Conservation (phyloP, 2,329 filamentous ascomycete species). For the Endocalyx cinctus region DNA sequence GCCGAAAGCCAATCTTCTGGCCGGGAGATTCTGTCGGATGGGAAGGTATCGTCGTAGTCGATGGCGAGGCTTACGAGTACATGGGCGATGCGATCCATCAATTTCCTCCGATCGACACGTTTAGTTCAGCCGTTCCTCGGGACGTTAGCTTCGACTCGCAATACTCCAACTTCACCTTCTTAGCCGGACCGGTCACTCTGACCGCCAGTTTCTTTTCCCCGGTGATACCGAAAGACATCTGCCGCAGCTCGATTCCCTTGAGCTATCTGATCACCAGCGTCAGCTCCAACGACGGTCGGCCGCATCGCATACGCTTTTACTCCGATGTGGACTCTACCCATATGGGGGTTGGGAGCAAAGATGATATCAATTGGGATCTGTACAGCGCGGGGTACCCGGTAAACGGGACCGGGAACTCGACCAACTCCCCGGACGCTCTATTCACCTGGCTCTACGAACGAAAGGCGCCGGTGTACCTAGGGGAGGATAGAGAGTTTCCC, state of each 20-base stretch:
- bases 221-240: conserved; percentile 71
- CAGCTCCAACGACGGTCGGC: conserved; percentile 42
- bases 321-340: conserved; percentile 38
- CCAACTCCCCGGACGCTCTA: conserved; percentile 67
- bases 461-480: conserved; percentile 67
- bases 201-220: conserved; percentile 61
- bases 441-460: conserved; percentile 56
- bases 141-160: conserved; percentile 40
- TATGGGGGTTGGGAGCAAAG: conserved; percentile 65
- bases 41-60: conserved; percentile 41
- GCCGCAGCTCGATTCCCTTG: conserved; percentile 74
- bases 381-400: conserved; percentile 36
- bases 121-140: conserved; percentile 32
- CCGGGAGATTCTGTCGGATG: conserved; percentile 51
- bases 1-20: conserved; percentile 75
- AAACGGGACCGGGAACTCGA: conserved; percentile 26
- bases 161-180: conserved; percentile 42
- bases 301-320: conserved; percentile 59
- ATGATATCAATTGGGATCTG: conserved; percentile 63
- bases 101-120: conserved; percentile 26
- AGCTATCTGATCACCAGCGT: conserved; percentile 70
- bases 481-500: conserved; percentile 52
- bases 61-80: conserved; percentile 36
- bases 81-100: conserved; percentile 41
- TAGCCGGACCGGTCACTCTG: conserved; percentile 27